These are phyloP conservation scores for Aspergillus eucalypticola DNA, from an alignment of 2,329 filamentous ascomycete species.

Conservation along the genomic window DNA sequence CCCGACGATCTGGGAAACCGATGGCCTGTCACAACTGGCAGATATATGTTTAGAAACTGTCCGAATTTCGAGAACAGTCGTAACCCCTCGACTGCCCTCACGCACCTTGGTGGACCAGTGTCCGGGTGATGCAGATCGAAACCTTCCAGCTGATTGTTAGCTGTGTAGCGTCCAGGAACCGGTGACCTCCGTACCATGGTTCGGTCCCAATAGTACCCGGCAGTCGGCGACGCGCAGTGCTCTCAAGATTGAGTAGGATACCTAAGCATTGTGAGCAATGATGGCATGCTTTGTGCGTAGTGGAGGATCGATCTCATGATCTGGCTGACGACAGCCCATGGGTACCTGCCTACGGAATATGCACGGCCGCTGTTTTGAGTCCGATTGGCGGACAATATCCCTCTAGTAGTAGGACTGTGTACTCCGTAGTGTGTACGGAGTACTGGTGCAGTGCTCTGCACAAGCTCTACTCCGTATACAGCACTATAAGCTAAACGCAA, in stretches of 20 bases:
- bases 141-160: not conserved
- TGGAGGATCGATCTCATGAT: not conserved
- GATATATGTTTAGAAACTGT: not conserved
- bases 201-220: not conserved
- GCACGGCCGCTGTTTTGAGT: not conserved
- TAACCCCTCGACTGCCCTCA: no score
- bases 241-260: not conserved
- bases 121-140: not conserved
- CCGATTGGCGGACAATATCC: not conserved
- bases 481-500: not conserved
- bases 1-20: not conserved
- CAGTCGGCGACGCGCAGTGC: not conserved
- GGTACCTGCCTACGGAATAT: not conserved
- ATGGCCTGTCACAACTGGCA: not conserved
- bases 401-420: no score
- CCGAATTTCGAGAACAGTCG: constrained; percentile 1
- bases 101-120: no score
- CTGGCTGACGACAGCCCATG: not conserved
- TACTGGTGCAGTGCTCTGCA: not conserved
- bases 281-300: not conserved
- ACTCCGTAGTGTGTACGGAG: no score
- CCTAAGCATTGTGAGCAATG: not conserved
- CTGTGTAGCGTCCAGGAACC: not conserved
- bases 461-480: not conserved
- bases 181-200: not conserved